Conservation (phyloP, 2,329 filamentous ascomycete species). For the Coleophoma eucalyptorum region DNA sequence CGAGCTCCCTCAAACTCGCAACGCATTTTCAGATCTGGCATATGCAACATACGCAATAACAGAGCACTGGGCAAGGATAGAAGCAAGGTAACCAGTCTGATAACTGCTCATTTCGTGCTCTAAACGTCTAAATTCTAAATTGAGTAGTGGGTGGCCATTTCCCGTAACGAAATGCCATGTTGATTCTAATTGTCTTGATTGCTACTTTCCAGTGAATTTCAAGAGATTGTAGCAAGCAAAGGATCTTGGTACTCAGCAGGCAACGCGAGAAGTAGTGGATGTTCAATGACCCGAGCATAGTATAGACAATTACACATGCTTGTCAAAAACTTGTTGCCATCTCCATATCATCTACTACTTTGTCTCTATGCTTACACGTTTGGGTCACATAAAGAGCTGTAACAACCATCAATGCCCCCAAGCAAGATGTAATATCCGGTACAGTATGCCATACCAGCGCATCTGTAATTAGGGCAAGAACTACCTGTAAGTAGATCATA, state of each 20-base stretch:
- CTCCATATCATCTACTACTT: background rate
- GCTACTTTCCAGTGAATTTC: background rate
- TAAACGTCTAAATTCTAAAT: background rate
- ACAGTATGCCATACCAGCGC: background rate
- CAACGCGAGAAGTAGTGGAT: background rate
- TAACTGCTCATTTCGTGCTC: background rate
- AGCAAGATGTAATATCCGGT: background rate
- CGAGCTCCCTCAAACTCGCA: background rate
- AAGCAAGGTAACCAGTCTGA: background rate
- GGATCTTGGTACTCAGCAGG: background rate
- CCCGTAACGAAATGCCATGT: background rate
- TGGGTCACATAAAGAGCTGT: background rate
- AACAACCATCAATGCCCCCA: background rate
- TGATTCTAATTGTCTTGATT: background rate
- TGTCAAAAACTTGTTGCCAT: background rate
- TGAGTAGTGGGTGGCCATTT: background rate
- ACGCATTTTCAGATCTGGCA: background rate
- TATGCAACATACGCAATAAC: background rate
- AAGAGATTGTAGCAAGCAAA: background rate
- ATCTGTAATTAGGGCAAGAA: background rate
- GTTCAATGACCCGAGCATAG: background rate
- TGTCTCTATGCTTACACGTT: background rate
- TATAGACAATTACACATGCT: background rate
- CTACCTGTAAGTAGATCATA: background rate
- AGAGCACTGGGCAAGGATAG: background rate